phyloP scores from a whole-genome alignment of 768 basidiomycete genomes.

The Tubosaeta sp. region DNA sequence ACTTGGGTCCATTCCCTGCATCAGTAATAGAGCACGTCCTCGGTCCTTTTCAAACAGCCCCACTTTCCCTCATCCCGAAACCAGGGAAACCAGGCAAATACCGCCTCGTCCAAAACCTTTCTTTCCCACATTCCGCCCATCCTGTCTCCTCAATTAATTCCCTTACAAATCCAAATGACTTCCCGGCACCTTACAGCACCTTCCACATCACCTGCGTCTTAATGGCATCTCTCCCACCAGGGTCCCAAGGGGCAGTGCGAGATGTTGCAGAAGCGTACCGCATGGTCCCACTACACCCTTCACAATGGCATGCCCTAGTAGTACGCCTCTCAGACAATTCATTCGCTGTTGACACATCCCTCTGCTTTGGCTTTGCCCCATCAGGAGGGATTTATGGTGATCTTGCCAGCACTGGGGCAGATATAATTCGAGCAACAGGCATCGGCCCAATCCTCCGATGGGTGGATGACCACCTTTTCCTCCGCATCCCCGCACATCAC shows the following conservation, averaged over 20 bases:
- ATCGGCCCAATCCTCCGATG: too few species aligned
- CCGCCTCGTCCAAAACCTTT: slow-evolving; percentile 30
- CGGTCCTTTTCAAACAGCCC: slow-evolving; percentile 19
- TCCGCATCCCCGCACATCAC: background rate
- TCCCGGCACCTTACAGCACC: background rate
- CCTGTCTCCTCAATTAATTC: slow-evolving; percentile 33
- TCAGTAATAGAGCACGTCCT: too few species aligned
- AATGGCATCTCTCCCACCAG: background rate
- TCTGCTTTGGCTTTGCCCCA: background rate
- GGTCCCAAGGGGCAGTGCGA: background rate
- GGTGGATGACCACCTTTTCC: background rate
- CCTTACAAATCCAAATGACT: slow-evolving; percentile 19
- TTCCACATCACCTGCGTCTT: background rate
- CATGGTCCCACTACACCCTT: background rate
- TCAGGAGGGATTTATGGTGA: background rate
- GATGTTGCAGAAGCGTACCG: background rate
- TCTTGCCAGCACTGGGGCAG: too few species aligned
- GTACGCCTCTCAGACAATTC: accelerated
- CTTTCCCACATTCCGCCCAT: background rate
- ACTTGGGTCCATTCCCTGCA: too few species aligned
- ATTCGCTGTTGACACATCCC: background rate
- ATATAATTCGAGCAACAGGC: background rate
- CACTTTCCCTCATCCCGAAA: slow-evolving; percentile 26
- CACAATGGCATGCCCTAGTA: background rate
- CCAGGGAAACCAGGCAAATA: slow-evolving; percentile 16